These are phyloP conservation scores for Amanita molliuscula DNA, from an alignment of 768 basidiomycete species.

Conservation along the genomic window DNA sequence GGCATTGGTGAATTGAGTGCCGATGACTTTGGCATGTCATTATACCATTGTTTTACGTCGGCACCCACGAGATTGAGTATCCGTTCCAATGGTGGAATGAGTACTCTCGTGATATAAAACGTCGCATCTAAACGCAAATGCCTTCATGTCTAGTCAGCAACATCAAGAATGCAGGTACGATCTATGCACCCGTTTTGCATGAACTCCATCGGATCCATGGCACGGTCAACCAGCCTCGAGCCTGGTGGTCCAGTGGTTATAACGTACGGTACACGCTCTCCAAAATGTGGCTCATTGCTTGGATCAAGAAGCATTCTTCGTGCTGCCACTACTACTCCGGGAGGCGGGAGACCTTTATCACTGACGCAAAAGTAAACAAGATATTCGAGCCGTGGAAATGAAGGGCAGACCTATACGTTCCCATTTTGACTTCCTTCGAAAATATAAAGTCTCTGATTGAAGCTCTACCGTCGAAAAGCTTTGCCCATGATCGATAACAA, in stretches of 20 bases:
- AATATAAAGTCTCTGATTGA: constrained; percentile 93
- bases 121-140: constrained; percentile 69
- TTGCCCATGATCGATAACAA: constrained; percentile 76
- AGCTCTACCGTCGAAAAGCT: constrained; percentile 69
- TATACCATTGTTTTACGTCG: constrained; percentile 79
- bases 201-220: constrained; percentile 63
- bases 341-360: constrained; percentile 77
- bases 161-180: background rate
- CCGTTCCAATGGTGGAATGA: constrained; percentile 85
- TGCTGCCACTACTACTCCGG: constrained; percentile 85
- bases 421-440: constrained; percentile 88
- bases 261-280: constrained; percentile 88
- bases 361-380: constrained; percentile 26
- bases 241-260: constrained; percentile 59
- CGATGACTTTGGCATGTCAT: constrained; percentile 64
- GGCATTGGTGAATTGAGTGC: constrained; percentile 20
- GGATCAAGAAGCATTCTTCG: constrained; percentile 64
- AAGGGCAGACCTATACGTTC: constrained; percentile 68
- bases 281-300: constrained; percentile 81
- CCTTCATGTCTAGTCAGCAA: constrained; percentile 22
- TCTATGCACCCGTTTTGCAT: constrained; percentile 46
- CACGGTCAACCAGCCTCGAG: constrained; percentile 62
- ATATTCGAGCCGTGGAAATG: background rate
- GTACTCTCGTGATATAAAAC: constrained; percentile 81
- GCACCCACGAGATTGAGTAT: constrained; percentile 89